Conservation (phyloP, 1,284 basidiomycete species). For the Ustilago trichophora region DNA sequence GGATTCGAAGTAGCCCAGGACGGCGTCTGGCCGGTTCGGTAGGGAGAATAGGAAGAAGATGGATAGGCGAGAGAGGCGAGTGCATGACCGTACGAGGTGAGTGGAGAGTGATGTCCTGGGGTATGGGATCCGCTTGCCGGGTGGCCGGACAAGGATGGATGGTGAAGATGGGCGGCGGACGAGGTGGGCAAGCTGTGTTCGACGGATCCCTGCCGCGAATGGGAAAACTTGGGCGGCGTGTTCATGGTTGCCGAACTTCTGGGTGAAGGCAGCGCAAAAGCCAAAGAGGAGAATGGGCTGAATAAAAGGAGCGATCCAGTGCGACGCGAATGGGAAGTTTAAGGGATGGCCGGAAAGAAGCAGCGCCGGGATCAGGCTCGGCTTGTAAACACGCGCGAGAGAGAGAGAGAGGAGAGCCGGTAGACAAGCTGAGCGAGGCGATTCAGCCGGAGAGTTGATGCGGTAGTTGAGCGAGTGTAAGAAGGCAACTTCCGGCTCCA, state of each 20-base stretch:
- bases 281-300: no score
- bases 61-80: slow-evolving; percentile 46
- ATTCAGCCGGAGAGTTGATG: no score
- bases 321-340: no score
- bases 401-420: no score
- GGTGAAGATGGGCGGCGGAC: slow-evolving; percentile 38
- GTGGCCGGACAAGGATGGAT: slow-evolving; percentile 29
- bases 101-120: slow-evolving; percentile 32
- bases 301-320: no score
- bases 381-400: no score
- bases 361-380: no score
- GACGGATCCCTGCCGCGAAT: slow-evolving; percentile 48
- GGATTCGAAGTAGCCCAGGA: slow-evolving; percentile 36
- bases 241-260: slow-evolving; percentile 23
- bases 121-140: slow-evolving; percentile 25
- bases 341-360: no score
- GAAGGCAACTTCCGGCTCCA: no score
- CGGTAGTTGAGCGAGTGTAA: no score
- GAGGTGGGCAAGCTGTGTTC: slow-evolving; percentile 27
- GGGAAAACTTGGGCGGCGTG: slow-evolving; percentile 46
- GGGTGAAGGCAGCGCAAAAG: no score
- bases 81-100: slow-evolving; percentile 40
- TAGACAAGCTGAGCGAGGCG: no score
- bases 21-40: slow-evolving; percentile 20
- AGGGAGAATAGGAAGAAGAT: slow-evolving; percentile 36